Base-by-base conservation (phyloP, 1,284 basidiomycete species). In the Trichosporon asahii region DNA sequence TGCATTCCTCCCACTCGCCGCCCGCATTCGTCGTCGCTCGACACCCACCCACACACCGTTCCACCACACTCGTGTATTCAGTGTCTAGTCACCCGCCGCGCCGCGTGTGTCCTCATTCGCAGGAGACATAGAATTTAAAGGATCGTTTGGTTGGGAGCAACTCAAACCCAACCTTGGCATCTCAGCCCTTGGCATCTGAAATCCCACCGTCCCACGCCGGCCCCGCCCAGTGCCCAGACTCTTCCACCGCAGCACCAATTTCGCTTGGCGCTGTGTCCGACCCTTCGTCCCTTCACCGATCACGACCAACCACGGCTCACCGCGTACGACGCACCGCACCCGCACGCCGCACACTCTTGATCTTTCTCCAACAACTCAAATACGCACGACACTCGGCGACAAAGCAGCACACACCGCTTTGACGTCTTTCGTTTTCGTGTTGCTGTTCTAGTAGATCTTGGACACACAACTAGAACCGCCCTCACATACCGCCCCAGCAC, bases 221-320 rank as follows among this genome's bases (percentile, higher is more conserved):
- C 25, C 14, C 15, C 57, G 57, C 57, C 57, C 27, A 61, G 57
- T 61, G 57, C 57, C 57, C 57, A 61, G 57, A 61, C 57, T 61
- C 57, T 61, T 61, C 57, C 57, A 61, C 57, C 57, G 57, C 57
- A 61, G 57, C 57, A 61, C 27, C 57, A 61, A 61, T 25, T 61
- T 61, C 57, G 57, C 57, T 61, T 61, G 57, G 57, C 57, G 57
- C 57, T n/a, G 57, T 27, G 15, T 31, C 57, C 27, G 29, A 18
- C 57, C 57, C 29, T 61, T 31, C 29, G 18, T 61, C 57, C 57
- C 57, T 61, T 61, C 57, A 31, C 57, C 49, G 49, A 61, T 61
- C 57, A 61, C 57, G 57, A 61, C 57, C 57, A 61, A 61, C 57
- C 57, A 61, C 57, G 57, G 57, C 57, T 31, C 57, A 61, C 27